Base-by-base conservation (phyloP, 768 basidiomycete genomes). In the Tylopilus rubrobrunneus region DNA sequence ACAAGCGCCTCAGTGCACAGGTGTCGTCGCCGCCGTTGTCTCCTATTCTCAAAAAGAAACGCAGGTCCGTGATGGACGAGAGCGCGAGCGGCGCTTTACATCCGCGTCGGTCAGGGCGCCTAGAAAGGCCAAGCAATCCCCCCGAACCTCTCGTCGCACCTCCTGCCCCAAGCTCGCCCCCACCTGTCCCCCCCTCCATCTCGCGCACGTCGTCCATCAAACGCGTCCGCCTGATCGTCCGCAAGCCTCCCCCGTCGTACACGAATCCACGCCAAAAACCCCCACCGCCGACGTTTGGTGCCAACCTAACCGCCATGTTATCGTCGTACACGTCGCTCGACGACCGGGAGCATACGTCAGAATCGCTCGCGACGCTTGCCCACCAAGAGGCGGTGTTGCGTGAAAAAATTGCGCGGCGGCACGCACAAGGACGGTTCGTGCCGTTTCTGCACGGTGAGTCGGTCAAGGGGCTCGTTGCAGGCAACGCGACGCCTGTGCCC, bases 221-320 rank as follows among this genome's bases (percentile, higher is more conserved):
- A 64, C 82, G 89, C 49, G 75, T 90, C 45, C 81, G 68, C 6
- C 74, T 87, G 52, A 78, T 89, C 45, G 85, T 92, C 14, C 79
- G 85, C 37, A 74, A 73, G 12, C 89, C 88, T 7, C 77, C 79
- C 1, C 82, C 82, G 3, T 64, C 72, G 2, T 73, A 83, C 41
- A 81, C 90, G 12, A 80, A 86, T 66, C 92, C 87, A 0, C 66
- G 65, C 12, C 93, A 97, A 63, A 74, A 75, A 11, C 86, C 89
- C 1, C 75, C 79, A 0, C 70, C 72, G 0, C 72, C 84, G 0
- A 73, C 73, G 45, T 78, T 79, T 60, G 76, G 75, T 14, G 74
- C 76, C 1, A 86, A 87, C 1, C 67, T 94, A 10, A 58, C 72
- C 9, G 61, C 72, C 1, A 81, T 85, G 50, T 71, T 96, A 15